Evolutionary conservation across 371 early-diverging fungal species (phyloP), one percentile per base, ranked within the genome.

Genomic region (Actinomortierella wolfii): DNA sequence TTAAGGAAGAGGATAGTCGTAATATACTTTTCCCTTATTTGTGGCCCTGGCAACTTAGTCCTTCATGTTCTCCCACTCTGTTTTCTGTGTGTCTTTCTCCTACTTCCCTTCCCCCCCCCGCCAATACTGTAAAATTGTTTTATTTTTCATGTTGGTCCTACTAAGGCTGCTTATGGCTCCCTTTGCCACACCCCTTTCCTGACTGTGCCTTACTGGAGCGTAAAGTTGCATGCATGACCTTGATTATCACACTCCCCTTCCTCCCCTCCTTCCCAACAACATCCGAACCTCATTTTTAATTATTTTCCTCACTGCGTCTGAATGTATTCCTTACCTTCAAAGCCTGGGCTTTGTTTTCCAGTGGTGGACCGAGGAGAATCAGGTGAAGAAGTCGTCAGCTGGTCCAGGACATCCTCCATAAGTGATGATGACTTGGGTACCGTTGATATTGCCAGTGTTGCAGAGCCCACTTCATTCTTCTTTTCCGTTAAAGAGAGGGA

Each of bases 381-480:
- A 1, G 68, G 63, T 1, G 68, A 43, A n/a, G 63, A 34, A 6
- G 59, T 49, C 0, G 68, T 40, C 18, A 68, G 48, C 21, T 59
- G 59, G 15, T 55, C 68, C 68, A 68, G 62, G 42, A 68, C 62
- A 41, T 68, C 68, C 29, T 68, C 63, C 68, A 68, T 68, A 41
- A 68, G 34, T 24, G 68, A 68, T 3, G 54, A n/a, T 18, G 59
- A 48, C 28, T 49, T 15, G 15, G 23, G 56, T 18, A 29, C 20
- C 18, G 26, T 47, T 40, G 18, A 43, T 25, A 46, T 46, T 24
- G 56, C 50, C 1, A 54, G 54, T 54, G 34, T 11, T 34, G 34
- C 34, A 34, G 34, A 34, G 34, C 34, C 34, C 11, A 11, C 11
- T 4, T 11, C 34, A 6, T 4, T 34, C 34, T 11, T 4, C 34